Base-by-base conservation (phyloP, 768 basidiomycete genomes). In the Rhizopogon rudus region DNA sequence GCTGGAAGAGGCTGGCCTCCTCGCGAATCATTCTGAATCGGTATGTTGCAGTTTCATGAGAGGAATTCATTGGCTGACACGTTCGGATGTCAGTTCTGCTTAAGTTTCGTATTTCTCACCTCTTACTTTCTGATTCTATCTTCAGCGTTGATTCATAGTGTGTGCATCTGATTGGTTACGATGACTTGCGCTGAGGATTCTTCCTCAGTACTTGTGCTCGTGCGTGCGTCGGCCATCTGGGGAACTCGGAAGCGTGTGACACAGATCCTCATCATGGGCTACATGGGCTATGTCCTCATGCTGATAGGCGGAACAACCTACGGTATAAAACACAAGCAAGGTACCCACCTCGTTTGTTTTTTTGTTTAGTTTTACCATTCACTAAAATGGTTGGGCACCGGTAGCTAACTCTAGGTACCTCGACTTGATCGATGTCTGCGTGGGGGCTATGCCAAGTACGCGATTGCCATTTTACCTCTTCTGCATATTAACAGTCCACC, bases 221-320 rank as follows among this genome's bases (percentile, higher is more conserved):
- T 66, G 44, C 62, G 67, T 3, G 56, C 63, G 13, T 70, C 61
- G 44, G 68, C 63, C 14, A 60, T 68, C 35, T 40, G 60, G 51
- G 52, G 62, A 25, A 61, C 55, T 48, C 51, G 37, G 4, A 60
- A 50, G 25, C 13, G 29, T 39, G 3, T 61, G 7, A 33, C 41
- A 6, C 2, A 39, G 1, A 4, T n/a, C 2, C 40, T 44, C 16
- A 54, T 45, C 31, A 13, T 9, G 2, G 1, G 57, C 2, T 68
- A 68, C n/a, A 1, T 51, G 25, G 3, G 57, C 5, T 68, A 57
- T 33, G 28, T 53, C 2, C 1, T 57, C 1, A n/a, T 25, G 14
- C 2, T 37, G 25, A 1, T 49, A 10, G 37, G 12, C 6, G 46
- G 60, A 31, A 40, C 61, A 25, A 25, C 25, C 25, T 25, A 25